A percentile compares a stretch with the other conserved stretches of the same genome.
Evolutionary conservation across 2,329 filamentous ascomycete species (phyloP).

Genomic region (Ascochyta lentis): DNA sequence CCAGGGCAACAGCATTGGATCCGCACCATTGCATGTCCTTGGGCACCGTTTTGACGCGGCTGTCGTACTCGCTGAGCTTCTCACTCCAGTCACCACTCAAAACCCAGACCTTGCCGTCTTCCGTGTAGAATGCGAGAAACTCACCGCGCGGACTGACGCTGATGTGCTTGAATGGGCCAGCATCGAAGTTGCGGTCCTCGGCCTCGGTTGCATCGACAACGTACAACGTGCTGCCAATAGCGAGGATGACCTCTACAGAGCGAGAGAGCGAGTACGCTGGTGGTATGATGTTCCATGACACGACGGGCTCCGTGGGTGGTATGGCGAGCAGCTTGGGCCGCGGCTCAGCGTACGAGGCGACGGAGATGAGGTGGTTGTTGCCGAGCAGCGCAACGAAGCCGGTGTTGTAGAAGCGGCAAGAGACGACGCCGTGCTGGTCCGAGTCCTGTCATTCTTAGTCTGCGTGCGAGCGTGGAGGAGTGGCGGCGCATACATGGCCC

Average conservation of each 20-base stretch:
- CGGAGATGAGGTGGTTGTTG: conserved; percentile 85
- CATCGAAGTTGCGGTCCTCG: conserved; percentile 88
- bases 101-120: conserved; percentile 83
- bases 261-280: conserved; percentile 88
- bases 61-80: conserved; percentile 89
- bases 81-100: conserved; percentile 96
- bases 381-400: conserved; percentile 92
- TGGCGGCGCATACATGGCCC: conserved; percentile 64
- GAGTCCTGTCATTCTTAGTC: conserved; percentile 55
- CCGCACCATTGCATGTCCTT: conserved; percentile 96
- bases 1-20: conserved; percentile 88
- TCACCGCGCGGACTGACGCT: conserved; percentile 89
- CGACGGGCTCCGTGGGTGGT: conserved; percentile 77
- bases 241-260: conserved; percentile 90
- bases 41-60: conserved; percentile 81
- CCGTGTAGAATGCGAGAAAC: conserved; percentile 85
- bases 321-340: conserved; percentile 81
- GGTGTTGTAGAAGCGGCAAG: conserved; percentile 88
- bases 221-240: conserved; percentile 82
- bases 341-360: conserved; percentile 90
- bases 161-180: conserved; percentile 90
- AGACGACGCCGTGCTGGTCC: conserved; percentile 84
- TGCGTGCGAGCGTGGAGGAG: background rate
- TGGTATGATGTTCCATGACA: conserved; percentile 88
- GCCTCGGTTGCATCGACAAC: conserved; percentile 87